These are phyloP conservation scores for Verticillium longisporum DNA, from an alignment of 2,329 filamentous ascomycete species.

Conservation along the genomic window DNA sequence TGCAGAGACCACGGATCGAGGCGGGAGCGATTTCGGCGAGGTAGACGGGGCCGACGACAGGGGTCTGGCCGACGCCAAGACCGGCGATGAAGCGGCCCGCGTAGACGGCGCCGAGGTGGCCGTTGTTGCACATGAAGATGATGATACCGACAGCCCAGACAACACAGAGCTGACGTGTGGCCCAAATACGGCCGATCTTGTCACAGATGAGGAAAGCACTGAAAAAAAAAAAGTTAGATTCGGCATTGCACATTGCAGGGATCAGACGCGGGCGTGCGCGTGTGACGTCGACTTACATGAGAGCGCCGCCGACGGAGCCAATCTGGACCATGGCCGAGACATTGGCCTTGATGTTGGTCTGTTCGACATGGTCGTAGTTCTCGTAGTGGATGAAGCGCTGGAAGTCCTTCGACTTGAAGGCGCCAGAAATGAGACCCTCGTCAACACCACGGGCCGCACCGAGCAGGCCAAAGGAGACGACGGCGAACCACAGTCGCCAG, in stretches of 20 bases:
- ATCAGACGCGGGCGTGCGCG: no score
- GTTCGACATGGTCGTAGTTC: constrained; percentile 41
- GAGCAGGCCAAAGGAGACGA: constrained; percentile 67
- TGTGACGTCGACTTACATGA: constrained; percentile 33
- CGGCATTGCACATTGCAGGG: neutral
- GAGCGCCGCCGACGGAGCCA: constrained; percentile 64
- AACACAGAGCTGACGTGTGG: constrained; percentile 49
- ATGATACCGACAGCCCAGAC: constrained; percentile 52
- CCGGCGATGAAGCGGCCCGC: constrained; percentile 61
- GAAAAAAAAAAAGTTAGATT: neutral
- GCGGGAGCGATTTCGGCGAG: constrained; percentile 67
- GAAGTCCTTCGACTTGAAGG: constrained; percentile 62
- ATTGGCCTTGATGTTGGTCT: constrained; percentile 67
- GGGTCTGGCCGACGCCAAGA: constrained; percentile 59
- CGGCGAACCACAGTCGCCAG: constrained; percentile 72
- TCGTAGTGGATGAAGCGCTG: constrained; percentile 50
- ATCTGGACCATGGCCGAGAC: constrained; percentile 79
- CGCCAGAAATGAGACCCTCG: constrained; percentile 70
- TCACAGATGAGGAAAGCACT: constrained; percentile 55
- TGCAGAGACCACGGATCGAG: constrained; percentile 65
- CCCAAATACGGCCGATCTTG: constrained; percentile 56
- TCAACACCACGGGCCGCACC: constrained; percentile 75
- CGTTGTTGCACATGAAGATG: constrained; percentile 52
- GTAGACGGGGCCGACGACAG: constrained; percentile 64
- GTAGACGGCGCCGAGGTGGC: constrained; percentile 51